Conservation (phyloP, 495 filamentous ascomycete genomes). For the Penicillium herquei region DNA sequence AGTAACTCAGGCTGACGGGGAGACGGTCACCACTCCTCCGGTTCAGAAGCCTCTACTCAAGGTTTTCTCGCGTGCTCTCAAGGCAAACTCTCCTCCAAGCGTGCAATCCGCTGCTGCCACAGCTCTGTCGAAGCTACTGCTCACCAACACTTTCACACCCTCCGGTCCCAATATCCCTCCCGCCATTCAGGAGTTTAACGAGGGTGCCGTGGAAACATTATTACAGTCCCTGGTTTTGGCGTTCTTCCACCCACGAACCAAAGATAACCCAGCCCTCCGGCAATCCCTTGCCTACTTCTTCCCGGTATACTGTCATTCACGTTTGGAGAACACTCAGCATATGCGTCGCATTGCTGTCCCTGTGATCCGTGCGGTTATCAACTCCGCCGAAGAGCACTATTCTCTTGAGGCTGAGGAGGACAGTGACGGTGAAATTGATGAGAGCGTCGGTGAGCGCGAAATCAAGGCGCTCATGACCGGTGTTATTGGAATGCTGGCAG, state of each 20-base stretch:
- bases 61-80: conserved; percentile 73
- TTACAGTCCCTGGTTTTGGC: conserved; percentile 77
- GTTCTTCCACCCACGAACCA: conserved; percentile 88
- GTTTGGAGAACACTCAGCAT: conserved; percentile 71
- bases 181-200: conserved; percentile 48
- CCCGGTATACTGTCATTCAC: conserved; percentile 88
- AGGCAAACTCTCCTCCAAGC: conserved; percentile 61
- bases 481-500: conserved; percentile 77
- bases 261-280: conserved; percentile 78
- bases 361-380: conserved; percentile 62
- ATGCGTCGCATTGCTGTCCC: conserved; percentile 71
- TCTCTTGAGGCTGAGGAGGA: conserved; percentile 55
- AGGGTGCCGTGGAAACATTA: conserved; percentile 57
- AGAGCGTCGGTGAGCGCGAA: conserved; percentile 72
- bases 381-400: conserved; percentile 48
- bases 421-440: conserved; percentile 56
- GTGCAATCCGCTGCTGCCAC: conserved; percentile 82
- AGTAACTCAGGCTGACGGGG: conserved; percentile 39
- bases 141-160: conserved; percentile 56
- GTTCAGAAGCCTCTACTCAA: conserved; percentile 67
- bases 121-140: conserved; percentile 81
- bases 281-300: conserved; percentile 94
- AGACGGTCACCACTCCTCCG: conserved; percentile 38
- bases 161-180: conserved; percentile 36
- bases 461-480: conserved; percentile 74